Evolutionary conservation across 2,329 filamentous ascomycete species (phyloP), one percentile per base, ranked within the genome.

Genomic region (Neurospora sp.): DNA sequence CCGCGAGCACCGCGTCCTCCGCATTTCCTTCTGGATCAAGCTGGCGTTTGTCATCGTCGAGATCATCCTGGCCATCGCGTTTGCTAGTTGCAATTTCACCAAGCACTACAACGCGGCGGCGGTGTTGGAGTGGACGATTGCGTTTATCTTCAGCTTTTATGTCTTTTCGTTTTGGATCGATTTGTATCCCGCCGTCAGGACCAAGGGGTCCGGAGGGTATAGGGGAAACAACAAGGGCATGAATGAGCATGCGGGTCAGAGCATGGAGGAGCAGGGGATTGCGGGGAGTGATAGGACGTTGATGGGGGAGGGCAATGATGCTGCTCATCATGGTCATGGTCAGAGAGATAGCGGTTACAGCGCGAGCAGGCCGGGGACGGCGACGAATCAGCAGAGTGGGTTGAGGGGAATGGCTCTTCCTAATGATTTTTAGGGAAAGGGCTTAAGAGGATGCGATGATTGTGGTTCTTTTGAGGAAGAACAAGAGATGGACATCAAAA

Each of bases 141-240:
- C 93, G 39, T 89, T 97, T 77, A 84, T 97, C 77, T 97, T 94
- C 82, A 92, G 91, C 68, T 91, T 94, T 77, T 98, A 97, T 81
- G 85, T 96, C 72, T 86, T 95, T 72, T 93, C 91, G 72, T 98
- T 97, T 83, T 86, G 91, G 76, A 85, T 97, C 78, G 95, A 99
- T 81, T 88, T 99, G 67, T 85, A 92, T 73, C 96, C 96, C 0
- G 92, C 92, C 11, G 83, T 91, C 2, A 83, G 86, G 72, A 91
- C 88, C 11, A 78, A 76, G 72, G 62, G 68, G 66, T 39, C 38
- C 33, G 70, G 71, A 67, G 68, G 67, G 23, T 71, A 69, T 68
- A 37, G 65, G 68, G 65, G 62, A 65, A 71, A 67, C 23, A 69
- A 66, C 36, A 70, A 70, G 66, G 68, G 69, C 6, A 46, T 68